phyloP scores from a whole-genome alignment of 768 basidiomycete genomes.

The Podaxis pistillaris region DNA sequence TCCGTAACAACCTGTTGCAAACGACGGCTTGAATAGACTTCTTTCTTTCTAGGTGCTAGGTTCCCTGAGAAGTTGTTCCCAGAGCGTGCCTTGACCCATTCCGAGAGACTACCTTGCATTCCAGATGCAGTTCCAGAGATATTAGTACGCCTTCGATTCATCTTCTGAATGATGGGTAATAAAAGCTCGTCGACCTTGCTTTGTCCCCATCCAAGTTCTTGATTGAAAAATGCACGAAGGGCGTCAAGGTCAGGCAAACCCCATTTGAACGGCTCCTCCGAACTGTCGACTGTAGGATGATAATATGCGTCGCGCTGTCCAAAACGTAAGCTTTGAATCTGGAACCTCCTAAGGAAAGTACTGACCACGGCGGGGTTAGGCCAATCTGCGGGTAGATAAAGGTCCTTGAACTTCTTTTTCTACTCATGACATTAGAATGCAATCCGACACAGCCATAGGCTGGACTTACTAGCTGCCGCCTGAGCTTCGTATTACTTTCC shows the following conservation, averaged over 20 bases:
- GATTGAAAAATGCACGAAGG: conserved; percentile 74
- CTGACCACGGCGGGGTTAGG: conserved; percentile 88
- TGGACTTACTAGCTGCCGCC: conserved; percentile 74
- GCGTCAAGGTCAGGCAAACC: conserved; percentile 95
- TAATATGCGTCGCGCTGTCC: conserved; percentile 87
- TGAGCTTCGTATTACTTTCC: conserved; percentile 76
- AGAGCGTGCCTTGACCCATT: conserved; percentile 69
- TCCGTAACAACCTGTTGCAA: conserved; percentile 85
- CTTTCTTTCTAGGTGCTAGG: conserved; percentile 73
- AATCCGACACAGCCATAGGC: neutral
- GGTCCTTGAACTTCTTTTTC: conserved; percentile 88
- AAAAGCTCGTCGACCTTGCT: conserved; percentile 86
- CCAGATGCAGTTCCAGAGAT: conserved; percentile 62
- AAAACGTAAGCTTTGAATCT: conserved; percentile 2
- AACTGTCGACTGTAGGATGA: conserved; percentile 86
- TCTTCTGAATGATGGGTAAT: conserved; percentile 88
- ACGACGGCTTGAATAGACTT: conserved; percentile 83
- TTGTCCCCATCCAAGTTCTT: conserved; percentile 81
- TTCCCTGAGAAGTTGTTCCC: conserved; percentile 51
- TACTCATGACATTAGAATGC: conserved; percentile 26
- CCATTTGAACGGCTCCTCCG: conserved; percentile 96
- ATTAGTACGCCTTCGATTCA: conserved; percentile 58
- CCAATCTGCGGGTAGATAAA: conserved; percentile 84
- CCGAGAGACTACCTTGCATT: conserved; percentile 73
- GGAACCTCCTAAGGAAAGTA: conserved; percentile 14